phyloP scores from a whole-genome alignment of 805 yeast species.

The Ogataea parapolymorpha region DNA sequence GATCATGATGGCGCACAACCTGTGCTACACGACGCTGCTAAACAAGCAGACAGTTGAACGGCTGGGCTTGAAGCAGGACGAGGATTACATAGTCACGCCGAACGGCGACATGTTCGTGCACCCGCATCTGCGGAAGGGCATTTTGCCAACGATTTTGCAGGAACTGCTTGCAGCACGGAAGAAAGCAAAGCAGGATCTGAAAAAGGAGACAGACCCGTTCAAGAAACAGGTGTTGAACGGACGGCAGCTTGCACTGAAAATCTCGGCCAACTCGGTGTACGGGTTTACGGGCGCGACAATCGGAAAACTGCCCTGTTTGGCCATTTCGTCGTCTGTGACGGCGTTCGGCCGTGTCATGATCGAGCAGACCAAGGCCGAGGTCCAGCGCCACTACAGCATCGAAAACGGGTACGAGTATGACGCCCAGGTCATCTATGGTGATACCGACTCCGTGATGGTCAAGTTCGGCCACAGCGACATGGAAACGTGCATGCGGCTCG shows the following conservation, averaged over 20 bases:
- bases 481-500: constrained; percentile 82
- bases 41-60: constrained; percentile 66
- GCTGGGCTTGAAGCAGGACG: constrained; percentile 58
- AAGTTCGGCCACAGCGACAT: constrained; percentile 85
- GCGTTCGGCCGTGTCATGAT: constrained; percentile 97
- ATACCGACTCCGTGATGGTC: constrained; percentile 99
- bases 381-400: constrained; percentile 74
- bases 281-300: constrained; percentile 99
- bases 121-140: constrained; percentile 65
- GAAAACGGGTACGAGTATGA: constrained; percentile 81
- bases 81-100: constrained; percentile 84
- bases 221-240: constrained; percentile 92
- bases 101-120: constrained; percentile 90
- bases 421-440: constrained; percentile 94
- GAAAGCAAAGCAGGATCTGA: constrained; percentile 84
- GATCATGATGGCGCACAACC: constrained; percentile 98
- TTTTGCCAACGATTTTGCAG: constrained; percentile 85
- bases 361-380: constrained; percentile 83
- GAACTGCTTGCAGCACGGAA: constrained; percentile 91
- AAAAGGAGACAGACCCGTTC: constrained; percentile 92
- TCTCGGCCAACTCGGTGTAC: constrained; percentile 96
- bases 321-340: constrained; percentile 93
- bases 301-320: constrained; percentile 94
- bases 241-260: constrained; percentile 92
- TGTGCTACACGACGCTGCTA: constrained; percentile 89